phyloP scores from a whole-genome alignment of 2,329 filamentous ascomycete species.

The Fusarium sp. region DNA sequence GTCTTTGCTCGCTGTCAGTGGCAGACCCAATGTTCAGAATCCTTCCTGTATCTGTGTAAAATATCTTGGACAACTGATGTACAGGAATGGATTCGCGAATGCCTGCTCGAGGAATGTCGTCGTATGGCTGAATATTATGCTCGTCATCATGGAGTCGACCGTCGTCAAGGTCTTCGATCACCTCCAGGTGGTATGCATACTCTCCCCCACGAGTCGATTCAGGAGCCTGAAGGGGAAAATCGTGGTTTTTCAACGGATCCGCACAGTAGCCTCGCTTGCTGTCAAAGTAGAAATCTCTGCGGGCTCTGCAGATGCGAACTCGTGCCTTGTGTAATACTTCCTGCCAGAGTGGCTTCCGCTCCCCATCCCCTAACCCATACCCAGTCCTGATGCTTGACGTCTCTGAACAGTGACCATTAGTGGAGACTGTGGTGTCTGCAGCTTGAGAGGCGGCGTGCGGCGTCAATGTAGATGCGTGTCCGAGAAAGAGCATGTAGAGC shows the following conservation, averaged over 20 bases:
- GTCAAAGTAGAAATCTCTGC: constrained; percentile 50
- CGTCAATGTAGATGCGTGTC: constrained; percentile 66
- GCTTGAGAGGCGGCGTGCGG: constrained; percentile 8
- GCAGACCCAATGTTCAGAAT: constrained; percentile 78
- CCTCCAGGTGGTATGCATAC: constrained; percentile 82
- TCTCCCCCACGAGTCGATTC: constrained; percentile 30
- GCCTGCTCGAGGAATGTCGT: constrained; percentile 55
- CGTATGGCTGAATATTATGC: constrained; percentile 47
- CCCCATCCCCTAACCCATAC: constrained; percentile 50
- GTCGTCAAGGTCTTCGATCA: constrained; percentile 81
- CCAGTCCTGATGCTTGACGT: neutral
- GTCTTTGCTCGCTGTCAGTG: constrained; percentile 57
- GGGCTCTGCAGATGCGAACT: constrained; percentile 78
- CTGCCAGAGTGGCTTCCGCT: constrained; percentile 83
- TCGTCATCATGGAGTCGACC: constrained; percentile 61
- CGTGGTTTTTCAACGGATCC: neutral
- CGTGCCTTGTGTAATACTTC: constrained; percentile 94
- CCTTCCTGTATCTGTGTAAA: constrained; percentile 90
- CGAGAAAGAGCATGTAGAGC: constrained; percentile 93
- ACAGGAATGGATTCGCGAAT: constrained; percentile 64
- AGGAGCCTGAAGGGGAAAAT: neutral
- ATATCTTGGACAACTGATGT: constrained; percentile 81
- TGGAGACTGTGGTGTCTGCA: neutral
- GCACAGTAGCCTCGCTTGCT: constrained; percentile 27
- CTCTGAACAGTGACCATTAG: neutral